Conservation (phyloP, 2,329 filamentous ascomycete species). For the Fusarium sp. region DNA sequence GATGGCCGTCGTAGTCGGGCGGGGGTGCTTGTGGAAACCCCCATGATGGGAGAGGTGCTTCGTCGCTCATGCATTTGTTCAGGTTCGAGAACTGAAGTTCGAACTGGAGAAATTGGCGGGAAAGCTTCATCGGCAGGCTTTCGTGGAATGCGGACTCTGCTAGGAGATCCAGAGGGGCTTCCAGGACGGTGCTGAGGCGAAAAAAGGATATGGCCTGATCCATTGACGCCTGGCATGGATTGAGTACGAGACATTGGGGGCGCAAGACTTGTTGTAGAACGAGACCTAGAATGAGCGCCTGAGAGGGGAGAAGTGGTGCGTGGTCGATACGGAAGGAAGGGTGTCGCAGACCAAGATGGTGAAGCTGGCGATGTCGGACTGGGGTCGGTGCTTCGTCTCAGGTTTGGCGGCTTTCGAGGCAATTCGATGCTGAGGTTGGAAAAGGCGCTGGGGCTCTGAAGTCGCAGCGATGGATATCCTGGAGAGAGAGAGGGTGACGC, state of each 20-base stretch:
- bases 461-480: conserved; percentile 63
- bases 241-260: conserved; percentile 70
- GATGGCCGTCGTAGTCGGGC: conserved; percentile 60
- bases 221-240: conserved; percentile 71
- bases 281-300: conserved; percentile 65
- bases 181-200: conserved; percentile 62
- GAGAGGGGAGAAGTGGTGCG: conserved; percentile 70
- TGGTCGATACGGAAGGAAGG: conserved; percentile 65
- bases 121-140: conserved; percentile 70
- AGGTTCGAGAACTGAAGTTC: conserved; percentile 63
- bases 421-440: conserved; percentile 55
- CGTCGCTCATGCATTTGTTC: conserved; percentile 60
- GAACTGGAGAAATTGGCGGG: conserved; percentile 63
- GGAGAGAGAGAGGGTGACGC: conserved; percentile 49
- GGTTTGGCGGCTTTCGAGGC: conserved; percentile 60
- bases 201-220: conserved; percentile 65
- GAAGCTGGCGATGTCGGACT: conserved; percentile 59
- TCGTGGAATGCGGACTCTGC: conserved; percentile 60
- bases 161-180: conserved; percentile 65
- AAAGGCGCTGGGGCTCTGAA: conserved; percentile 53
- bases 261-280: conserved; percentile 64
- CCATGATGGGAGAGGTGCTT: conserved; percentile 61
- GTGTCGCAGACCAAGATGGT: conserved; percentile 59
- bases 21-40: conserved; percentile 44
- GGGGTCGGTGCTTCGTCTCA: conserved; percentile 69